phyloP scores from a whole-genome alignment of 2,329 filamentous ascomycete genomes.

The Pseudogymnoascus sp. region DNA sequence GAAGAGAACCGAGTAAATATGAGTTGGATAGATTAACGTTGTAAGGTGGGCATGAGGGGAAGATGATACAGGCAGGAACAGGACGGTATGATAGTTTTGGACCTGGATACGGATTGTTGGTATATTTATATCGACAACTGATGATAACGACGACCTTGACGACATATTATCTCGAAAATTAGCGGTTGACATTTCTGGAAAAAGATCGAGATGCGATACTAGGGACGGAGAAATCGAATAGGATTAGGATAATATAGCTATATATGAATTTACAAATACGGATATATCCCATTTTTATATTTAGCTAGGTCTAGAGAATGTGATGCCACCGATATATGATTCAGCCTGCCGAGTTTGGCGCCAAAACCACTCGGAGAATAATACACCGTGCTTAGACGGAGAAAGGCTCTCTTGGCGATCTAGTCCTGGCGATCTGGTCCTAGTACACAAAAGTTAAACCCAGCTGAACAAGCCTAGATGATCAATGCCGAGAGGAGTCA shows the following conservation, averaged over 20 bases:
- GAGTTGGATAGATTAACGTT: background rate
- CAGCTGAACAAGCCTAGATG: background rate
- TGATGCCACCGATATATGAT: too few relatives aligned
- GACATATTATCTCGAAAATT: background rate
- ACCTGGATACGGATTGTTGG: background rate
- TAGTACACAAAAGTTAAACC: background rate
- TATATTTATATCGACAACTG: background rate
- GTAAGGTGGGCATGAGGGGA: background rate
- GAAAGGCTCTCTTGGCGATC: background rate
- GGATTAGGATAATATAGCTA: background rate
- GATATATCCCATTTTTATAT: too few relatives aligned
- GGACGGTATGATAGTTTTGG: background rate
- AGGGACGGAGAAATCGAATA: background rate
- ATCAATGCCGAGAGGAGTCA: background rate
- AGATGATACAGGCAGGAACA: background rate
- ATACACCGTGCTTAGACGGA: background rate
- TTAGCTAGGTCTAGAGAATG: too few relatives aligned
- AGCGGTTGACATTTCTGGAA: background rate
- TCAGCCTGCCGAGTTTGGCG: background rate
- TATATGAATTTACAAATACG: background rate
- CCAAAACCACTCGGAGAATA: background rate
- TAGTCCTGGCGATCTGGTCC: background rate
- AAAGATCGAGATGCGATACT: background rate
- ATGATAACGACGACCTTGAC: background rate
- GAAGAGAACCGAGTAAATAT: slow-evolving; percentile 50